phyloP scores from a whole-genome alignment of 805 yeast genomes.

The Grigorovia jiainica region DNA sequence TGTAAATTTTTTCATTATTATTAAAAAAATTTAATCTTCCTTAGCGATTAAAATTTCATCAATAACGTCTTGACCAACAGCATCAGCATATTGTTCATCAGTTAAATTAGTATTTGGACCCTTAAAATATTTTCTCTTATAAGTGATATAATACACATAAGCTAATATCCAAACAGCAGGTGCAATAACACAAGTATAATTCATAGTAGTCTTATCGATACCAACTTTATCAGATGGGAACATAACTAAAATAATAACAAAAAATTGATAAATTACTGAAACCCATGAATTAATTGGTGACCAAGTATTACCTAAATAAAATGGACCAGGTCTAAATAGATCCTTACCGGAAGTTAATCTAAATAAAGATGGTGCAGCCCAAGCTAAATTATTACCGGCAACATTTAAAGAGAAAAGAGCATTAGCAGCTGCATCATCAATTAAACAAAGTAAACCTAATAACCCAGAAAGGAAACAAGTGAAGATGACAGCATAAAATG shows the following conservation, averaged over 20 bases:
- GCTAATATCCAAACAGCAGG: slow-evolving; percentile 53
- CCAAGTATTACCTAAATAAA: slow-evolving; percentile 45
- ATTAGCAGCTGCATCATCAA: slow-evolving; percentile 35
- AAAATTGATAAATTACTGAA: slow-evolving; percentile 42
- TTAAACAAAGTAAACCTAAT: slow-evolving; percentile 33
- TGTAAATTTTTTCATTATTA: neutral
- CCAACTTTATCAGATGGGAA: slow-evolving; percentile 40
- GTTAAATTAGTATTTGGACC: slow-evolving; percentile 43
- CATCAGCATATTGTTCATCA: slow-evolving; percentile 23
- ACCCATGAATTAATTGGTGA: slow-evolving; percentile 39
- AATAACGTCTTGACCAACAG: slow-evolving; percentile 18
- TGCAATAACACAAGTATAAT: slow-evolving; percentile 60
- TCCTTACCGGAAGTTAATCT: slow-evolving; percentile 37
- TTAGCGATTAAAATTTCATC: slow-evolving; percentile 15
- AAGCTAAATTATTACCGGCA: slow-evolving; percentile 35
- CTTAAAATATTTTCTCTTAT: slow-evolving; percentile 44
- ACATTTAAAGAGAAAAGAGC: slow-evolving; percentile 37
- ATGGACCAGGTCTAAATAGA: slow-evolving; percentile 56
- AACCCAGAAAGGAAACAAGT: slow-evolving; percentile 31
- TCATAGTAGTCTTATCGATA: slow-evolving; percentile 43
- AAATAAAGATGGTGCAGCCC: slow-evolving; percentile 33
- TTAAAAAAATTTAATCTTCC: neutral
- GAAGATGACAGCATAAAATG: slow-evolving; percentile 49
- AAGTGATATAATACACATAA: slow-evolving; percentile 39
- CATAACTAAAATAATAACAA: slow-evolving; percentile 48